Percentiles rank a stretch among this genome's conserved stretches.
These are phyloP conservation scores for Pichia inconspicua DNA, from an alignment of 1,139 yeast species.

Conservation along the genomic window DNA sequence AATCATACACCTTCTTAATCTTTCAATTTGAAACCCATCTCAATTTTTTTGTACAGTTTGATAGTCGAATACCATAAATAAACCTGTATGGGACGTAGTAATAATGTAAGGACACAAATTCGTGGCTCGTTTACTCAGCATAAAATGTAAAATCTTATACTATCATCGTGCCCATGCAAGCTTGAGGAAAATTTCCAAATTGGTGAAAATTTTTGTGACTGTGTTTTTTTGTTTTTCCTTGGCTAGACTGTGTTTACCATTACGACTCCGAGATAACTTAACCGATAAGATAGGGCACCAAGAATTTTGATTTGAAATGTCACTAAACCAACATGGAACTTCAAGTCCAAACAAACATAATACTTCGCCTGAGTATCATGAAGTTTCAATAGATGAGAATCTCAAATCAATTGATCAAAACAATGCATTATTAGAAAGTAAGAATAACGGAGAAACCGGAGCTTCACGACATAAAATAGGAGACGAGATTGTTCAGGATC, in stretches of 20 bases:
- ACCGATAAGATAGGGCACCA: constrained; percentile 12
- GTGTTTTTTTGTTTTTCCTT: constrained; percentile 20
- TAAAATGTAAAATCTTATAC: too few species aligned
- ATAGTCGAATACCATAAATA: too few species aligned
- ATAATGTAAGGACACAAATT: too few species aligned
- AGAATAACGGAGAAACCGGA: neutral
- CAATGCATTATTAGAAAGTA: neutral
- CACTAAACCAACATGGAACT: neutral
- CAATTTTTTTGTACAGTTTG: neutral
- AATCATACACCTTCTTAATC: neutral
- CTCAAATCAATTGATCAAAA: neutral
- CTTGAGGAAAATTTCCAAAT: neutral
- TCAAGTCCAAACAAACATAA: neutral
- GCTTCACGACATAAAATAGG: neutral
- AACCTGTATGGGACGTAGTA: too few species aligned
- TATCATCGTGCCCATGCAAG: neutral
- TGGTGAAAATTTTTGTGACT: constrained; percentile 20
- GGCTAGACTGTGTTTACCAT: neutral
- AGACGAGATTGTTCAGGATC: constrained; percentile 3
- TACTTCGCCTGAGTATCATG: neutral
- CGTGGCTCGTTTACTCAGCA: too few species aligned
- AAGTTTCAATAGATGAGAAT: neutral
- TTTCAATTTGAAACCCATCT: neutral
- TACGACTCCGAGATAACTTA: neutral
- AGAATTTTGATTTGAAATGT: neutral